These are phyloP conservation scores for Haematococcus lacustris DNA, from an alignment of 139 green algal species.

Conservation along the genomic window DNA sequence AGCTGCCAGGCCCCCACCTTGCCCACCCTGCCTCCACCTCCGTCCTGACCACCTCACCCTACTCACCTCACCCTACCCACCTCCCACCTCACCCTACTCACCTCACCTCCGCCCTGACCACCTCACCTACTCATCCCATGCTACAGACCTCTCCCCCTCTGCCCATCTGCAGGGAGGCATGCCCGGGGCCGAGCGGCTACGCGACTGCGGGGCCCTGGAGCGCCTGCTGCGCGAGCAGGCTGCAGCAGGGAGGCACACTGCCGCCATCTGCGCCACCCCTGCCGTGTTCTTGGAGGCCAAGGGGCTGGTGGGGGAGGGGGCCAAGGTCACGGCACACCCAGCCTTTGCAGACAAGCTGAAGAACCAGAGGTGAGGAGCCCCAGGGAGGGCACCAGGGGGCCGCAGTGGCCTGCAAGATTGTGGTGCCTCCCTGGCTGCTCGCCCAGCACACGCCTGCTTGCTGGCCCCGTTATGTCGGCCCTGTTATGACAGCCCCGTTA, in stretches of 20 bases:
- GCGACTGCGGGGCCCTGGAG: slow-evolving; percentile 52
- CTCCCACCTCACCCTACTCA: too few relatives aligned
- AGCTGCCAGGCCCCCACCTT: too few relatives aligned
- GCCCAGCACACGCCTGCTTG: neutral
- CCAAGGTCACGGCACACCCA: slow-evolving; percentile 79
- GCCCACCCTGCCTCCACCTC: too few relatives aligned
- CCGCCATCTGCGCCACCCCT: slow-evolving; percentile 93
- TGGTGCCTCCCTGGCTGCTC: neutral
- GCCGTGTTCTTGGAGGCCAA: slow-evolving; percentile 79
- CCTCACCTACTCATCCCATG: too few relatives aligned
- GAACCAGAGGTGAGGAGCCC: slow-evolving; percentile 49
- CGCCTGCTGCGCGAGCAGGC: slow-evolving; percentile 58
- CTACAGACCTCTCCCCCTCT: neutral
- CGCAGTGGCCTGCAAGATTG: neutral
- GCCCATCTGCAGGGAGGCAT: slow-evolving; percentile 71
- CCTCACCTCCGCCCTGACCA: too few relatives aligned
- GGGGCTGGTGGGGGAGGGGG: slow-evolving; percentile 62
- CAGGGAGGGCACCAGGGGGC: too few relatives aligned
- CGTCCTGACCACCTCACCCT: too few relatives aligned
- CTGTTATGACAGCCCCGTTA: too few relatives aligned
- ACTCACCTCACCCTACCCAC: too few relatives aligned
- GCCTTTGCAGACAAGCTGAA: slow-evolving; percentile 71
- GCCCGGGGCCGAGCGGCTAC: slow-evolving; percentile 84
- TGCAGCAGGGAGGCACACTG: slow-evolving; percentile 35
- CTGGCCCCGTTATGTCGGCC: neutral